phyloP scores from a whole-genome alignment of 352 stramenopile species.

The Plasmopara viticola region DNA sequence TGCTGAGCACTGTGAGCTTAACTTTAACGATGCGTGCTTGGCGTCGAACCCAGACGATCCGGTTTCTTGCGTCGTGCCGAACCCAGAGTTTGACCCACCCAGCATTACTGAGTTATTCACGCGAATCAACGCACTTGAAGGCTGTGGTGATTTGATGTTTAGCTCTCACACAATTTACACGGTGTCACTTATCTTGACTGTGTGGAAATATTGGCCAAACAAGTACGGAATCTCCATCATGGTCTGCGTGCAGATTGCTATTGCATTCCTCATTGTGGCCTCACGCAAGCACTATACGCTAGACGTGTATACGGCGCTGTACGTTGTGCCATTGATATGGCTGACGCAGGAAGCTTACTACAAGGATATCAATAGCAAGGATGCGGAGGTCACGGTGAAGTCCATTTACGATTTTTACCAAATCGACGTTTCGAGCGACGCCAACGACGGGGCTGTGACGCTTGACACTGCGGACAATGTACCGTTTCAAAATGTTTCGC shows the following conservation, averaged over 20 bases:
- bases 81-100: slow-evolving; percentile 72
- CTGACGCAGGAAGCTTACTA: slow-evolving; percentile 72
- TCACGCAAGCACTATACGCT: slow-evolving; percentile 88
- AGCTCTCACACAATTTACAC: slow-evolving; percentile 91
- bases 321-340: slow-evolving; percentile 86
- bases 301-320: slow-evolving; percentile 85
- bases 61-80: slow-evolving; percentile 47
- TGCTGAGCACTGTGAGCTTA: slow-evolving; percentile 62
- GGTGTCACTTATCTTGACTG: slow-evolving; percentile 76
- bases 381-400: slow-evolving; percentile 56
- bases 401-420: slow-evolving; percentile 63
- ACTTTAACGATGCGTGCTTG: slow-evolving; percentile 60
- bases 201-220: slow-evolving; percentile 86
- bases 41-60: slow-evolving; percentile 46
- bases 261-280: slow-evolving; percentile 85
- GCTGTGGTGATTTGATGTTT: slow-evolving; percentile 90
- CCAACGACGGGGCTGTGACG: slow-evolving; percentile 17
- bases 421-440: slow-evolving; percentile 30
- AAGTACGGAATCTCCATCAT: slow-evolving; percentile 68
- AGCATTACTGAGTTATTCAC: slow-evolving; percentile 45
- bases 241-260: slow-evolving; percentile 67
- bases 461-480: slow-evolving; percentile 16
- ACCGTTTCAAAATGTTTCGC: slow-evolving; percentile 2
- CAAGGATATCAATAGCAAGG: slow-evolving; percentile 80
- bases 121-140: slow-evolving; percentile 72